Conservation (phyloP, 352 stramenopile species). For the Nothophytophthora sp. region DNA sequence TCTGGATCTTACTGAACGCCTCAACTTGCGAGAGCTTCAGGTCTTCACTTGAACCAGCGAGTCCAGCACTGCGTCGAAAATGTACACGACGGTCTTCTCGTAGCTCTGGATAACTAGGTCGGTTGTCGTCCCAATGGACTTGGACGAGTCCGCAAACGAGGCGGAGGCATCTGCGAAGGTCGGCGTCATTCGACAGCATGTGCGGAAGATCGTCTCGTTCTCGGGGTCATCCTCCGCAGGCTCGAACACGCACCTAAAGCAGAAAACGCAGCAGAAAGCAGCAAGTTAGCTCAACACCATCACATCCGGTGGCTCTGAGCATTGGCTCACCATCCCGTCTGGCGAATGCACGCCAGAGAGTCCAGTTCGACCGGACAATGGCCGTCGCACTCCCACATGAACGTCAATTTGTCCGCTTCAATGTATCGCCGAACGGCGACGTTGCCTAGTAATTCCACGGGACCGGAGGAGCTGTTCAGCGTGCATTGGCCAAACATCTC, state of each 20-base stretch:
- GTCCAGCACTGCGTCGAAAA: conserved; percentile 36
- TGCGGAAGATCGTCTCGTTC: conserved; percentile 47
- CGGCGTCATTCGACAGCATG: conserved; percentile 48
- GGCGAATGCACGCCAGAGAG: conserved; percentile 30
- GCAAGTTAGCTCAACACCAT: not conserved
- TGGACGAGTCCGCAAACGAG: conserved; percentile 20
- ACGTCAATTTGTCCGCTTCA: conserved; percentile 45
- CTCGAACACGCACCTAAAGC: conserved; percentile 47
- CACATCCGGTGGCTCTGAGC: too few species aligned
- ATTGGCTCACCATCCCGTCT: conserved; percentile 72
- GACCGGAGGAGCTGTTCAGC: conserved; percentile 28
- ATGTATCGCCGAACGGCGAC: conserved; percentile 45
- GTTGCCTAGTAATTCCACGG: conserved; percentile 36
- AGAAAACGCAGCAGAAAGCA: not conserved
- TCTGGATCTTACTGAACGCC: too few species aligned
- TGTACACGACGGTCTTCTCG: conserved; percentile 35
- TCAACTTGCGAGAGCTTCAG: too few species aligned
- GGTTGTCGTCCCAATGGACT: conserved; percentile 39
- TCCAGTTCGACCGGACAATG: conserved; percentile 17
- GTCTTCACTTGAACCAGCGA: too few species aligned
- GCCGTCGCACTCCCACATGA: conserved; percentile 51
- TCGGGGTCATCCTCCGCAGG: conserved; percentile 31
- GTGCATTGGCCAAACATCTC: conserved; percentile 51
- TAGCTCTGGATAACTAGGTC: conserved; percentile 41
- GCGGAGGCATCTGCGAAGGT: conserved; percentile 17